phyloP scores from a whole-genome alignment of 257 asterid genomes.

The Capsicum baccatum region DNA sequence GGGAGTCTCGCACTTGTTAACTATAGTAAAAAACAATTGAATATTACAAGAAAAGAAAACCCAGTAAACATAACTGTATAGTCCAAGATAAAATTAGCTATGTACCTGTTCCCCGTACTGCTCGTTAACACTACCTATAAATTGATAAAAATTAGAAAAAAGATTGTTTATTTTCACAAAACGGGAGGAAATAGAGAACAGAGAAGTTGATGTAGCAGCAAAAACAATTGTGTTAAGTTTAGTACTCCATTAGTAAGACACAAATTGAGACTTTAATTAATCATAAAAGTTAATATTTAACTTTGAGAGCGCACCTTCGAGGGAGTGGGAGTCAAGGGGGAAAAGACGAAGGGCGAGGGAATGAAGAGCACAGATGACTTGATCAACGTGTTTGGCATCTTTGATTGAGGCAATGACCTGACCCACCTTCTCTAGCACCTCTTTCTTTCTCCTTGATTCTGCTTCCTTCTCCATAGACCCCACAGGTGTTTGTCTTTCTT shows the following conservation, averaged over 20 bases:
- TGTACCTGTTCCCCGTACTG: constrained; percentile 63
- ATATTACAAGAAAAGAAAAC: constrained; percentile 11
- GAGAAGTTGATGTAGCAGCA: not conserved
- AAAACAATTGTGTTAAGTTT: not conserved
- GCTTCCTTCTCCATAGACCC: constrained; percentile 43
- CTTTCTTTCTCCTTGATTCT: constrained; percentile 37
- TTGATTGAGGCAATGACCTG: constrained; percentile 56
- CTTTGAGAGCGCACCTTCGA: constrained; percentile 48
- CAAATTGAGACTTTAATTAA: not conserved
- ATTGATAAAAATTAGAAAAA: constrained; percentile 2
- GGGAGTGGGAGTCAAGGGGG: constrained; percentile 50
- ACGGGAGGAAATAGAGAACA: not conserved
- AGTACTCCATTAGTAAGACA: not conserved
- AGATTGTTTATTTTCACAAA: not conserved
- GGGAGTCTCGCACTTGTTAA: constrained; percentile 46
- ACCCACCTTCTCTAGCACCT: constrained; percentile 64
- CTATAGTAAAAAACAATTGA: constrained; percentile 28
- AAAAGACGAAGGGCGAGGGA: constrained; percentile 73
- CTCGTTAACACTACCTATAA: constrained; percentile 64
- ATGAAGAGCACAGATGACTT: constrained; percentile 70
- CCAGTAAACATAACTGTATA: not conserved
- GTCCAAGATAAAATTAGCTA: not conserved
- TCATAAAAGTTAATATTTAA: not conserved
- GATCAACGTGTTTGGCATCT: constrained; percentile 65
- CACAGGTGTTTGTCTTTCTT: not conserved